These are phyloP conservation scores for Davidsoniella australis DNA, from an alignment of 2,329 filamentous ascomycete species.

Conservation along the genomic window DNA sequence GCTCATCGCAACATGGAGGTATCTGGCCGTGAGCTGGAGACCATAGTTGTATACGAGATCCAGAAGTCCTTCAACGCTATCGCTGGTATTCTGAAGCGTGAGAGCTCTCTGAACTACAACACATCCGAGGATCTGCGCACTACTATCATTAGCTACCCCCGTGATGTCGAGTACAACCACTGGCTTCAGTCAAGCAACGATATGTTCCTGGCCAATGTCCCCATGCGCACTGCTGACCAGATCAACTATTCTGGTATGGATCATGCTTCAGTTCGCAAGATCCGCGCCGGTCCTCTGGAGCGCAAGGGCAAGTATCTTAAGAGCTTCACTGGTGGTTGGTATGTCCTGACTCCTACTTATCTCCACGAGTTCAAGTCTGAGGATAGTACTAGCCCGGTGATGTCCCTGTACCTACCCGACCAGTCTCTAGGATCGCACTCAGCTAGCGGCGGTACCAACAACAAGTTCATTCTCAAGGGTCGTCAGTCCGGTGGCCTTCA, in stretches of 20 bases:
- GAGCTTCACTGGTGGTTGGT: constrained; percentile 94
- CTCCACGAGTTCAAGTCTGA: constrained; percentile 98
- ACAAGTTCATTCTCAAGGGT: constrained; percentile 96
- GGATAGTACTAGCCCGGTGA: constrained; percentile 77
- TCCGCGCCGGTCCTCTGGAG: constrained; percentile 80
- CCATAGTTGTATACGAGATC: constrained; percentile 91
- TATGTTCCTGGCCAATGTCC: constrained; percentile 70
- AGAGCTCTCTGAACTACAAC: constrained; percentile 65
- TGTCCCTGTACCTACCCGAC: constrained; percentile 89
- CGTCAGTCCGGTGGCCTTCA: constrained; percentile 88
- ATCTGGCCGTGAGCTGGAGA: constrained; percentile 86
- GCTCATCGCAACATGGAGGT: constrained; percentile 89
- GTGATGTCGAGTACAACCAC: constrained; percentile 75
- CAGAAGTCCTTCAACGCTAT: constrained; percentile 96
- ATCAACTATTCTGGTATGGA: constrained; percentile 86
- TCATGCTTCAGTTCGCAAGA: constrained; percentile 65
- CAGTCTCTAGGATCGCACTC: constrained; percentile 93
- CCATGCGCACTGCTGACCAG: constrained; percentile 59
- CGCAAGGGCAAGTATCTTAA: constrained; percentile 98
- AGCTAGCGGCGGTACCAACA: constrained; percentile 62
- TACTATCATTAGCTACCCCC: constrained; percentile 82
- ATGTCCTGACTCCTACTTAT: constrained; percentile 89
- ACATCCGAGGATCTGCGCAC: constrained; percentile 65
- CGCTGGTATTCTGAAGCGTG: constrained; percentile 76
- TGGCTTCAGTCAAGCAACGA: constrained; percentile 61